Evolutionary conservation across 345 rosid species (phyloP), one percentile per base, ranked within the genome.

Genomic region (Camelina hispida): DNA sequence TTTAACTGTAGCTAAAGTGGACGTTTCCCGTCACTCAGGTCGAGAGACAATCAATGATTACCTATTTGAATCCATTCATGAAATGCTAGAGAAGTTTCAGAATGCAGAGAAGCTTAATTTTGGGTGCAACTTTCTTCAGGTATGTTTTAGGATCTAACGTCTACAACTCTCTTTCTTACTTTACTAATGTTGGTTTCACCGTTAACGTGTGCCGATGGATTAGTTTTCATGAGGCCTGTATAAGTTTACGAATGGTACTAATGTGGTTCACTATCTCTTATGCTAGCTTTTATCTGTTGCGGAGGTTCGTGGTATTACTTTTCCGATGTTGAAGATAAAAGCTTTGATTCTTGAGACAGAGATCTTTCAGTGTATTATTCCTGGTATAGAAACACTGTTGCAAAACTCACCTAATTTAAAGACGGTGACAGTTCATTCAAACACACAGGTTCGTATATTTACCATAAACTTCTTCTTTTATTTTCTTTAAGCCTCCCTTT

Each of bases 91-190:
- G 0, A 61, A 20, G 48, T 5, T 61, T 14, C 11, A 38, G 5
- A 20, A 20, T 9, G 66, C 3, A 12, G 66, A 38, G 17, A 61
- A 62, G 51, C 51, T 62, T 62, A 62, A 16, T 7, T 7, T 61
- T 38, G 66, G 66, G 6, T 5, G 11, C 3, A 38, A 38, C 17
- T 20, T 42, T 62, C n/a, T 62, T 42, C 12, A 22, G 66, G 51
- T 42, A 42, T 13, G 20, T 47, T 42, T 14, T 13, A 42, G 15
- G 37, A 34, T 8, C 35, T 44, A 34, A 34, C 9, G 16, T 44
- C 8, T 44, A 14, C 48, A 44, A 44, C 48, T 44, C 17, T 44
- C 48, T 44, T 44, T 15, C 22, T 20, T 20, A 20, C 7, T 14
- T 5, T 5, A 14, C 48, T 28, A 4, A 34, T 32, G 35, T 32